phyloP scores from a whole-genome alignment of 2,329 filamentous ascomycete species.

The Calcarisporium arbuscula region DNA sequence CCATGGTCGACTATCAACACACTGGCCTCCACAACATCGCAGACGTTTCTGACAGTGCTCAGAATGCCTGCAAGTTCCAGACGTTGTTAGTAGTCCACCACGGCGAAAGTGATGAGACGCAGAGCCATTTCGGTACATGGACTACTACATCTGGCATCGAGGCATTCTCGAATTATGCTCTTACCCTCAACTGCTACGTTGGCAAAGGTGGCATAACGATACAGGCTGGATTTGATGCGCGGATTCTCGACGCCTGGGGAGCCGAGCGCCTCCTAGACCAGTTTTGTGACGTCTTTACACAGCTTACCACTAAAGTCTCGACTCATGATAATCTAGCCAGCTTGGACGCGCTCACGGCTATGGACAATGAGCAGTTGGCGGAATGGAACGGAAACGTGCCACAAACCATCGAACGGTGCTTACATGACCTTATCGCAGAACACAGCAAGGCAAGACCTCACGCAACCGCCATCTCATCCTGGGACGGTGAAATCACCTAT shows the following conservation, averaged over 20 bases:
- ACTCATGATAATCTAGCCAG: no score
- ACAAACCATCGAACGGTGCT: constrained; percentile 17
- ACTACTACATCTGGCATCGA: background rate
- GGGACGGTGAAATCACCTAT: constrained; percentile 39
- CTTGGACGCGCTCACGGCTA: no score
- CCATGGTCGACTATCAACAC: background rate
- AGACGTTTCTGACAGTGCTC: background rate
- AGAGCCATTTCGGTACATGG: background rate
- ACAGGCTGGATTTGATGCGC: background rate
- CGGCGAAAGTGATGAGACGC: background rate
- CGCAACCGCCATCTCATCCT: constrained; percentile 33
- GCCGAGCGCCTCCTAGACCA: background rate
- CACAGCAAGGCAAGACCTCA: constrained; percentile 24
- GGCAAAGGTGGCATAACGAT: background rate
- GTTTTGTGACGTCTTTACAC: no score
- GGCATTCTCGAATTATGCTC: no score
- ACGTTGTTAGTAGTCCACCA: constrained; percentile 3
- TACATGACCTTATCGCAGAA: constrained; percentile 35
- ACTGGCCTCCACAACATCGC: background rate
- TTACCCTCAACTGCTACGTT: background rate
- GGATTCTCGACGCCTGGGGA: background rate
- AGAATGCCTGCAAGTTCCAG: constrained; percentile 2
- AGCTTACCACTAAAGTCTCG: no score
- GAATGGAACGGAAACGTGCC: constrained; percentile 20
- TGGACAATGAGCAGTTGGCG: constrained; percentile 9